Percentiles rank a stretch among this genome's conserved stretches.
phyloP scores from a whole-genome alignment of 2,329 filamentous ascomycete genomes.

The Cladophialophora immunda region DNA sequence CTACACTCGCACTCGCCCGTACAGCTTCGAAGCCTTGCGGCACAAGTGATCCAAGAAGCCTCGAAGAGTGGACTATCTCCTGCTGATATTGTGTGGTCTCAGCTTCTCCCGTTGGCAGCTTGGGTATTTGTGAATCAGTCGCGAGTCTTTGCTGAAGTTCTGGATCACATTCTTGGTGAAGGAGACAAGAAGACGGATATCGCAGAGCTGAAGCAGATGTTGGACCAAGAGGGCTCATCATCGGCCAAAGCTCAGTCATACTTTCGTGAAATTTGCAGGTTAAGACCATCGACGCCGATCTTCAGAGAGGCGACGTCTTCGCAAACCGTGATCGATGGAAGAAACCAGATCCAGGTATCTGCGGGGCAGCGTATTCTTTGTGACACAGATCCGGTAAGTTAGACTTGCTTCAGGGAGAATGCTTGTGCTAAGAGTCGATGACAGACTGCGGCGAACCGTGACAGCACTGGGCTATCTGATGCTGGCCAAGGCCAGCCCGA shows the following conservation, averaged over 20 bases:
- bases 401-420: neutral
- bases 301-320: constrained; percentile 22
- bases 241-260: constrained; percentile 14
- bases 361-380: constrained; percentile 68
- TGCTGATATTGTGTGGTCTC: constrained; percentile 43
- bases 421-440: constrained; percentile 10
- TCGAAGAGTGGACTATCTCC: constrained; percentile 18
- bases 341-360: constrained; percentile 72
- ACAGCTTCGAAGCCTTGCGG: constrained; percentile 46
- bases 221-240: constrained; percentile 43
- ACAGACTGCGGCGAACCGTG: constrained; percentile 57
- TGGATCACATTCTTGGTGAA: constrained; percentile 72
- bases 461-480: constrained; percentile 67
- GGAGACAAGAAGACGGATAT: constrained; percentile 60
- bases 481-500: constrained; percentile 48
- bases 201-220: constrained; percentile 67
- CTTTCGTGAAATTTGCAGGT: constrained; percentile 11
- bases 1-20: constrained; percentile 57
- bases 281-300: constrained; percentile 6
- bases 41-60: constrained; percentile 20
- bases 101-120: constrained; percentile 72
- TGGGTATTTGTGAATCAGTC: constrained; percentile 75
- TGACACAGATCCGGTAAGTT: constrained; percentile 60
- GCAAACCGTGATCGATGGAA: constrained; percentile 59
- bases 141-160: constrained; percentile 74